Percentiles rank a stretch among this genome's conserved stretches.
These are phyloP conservation scores for Globisporangium cylindrosporum DNA, from an alignment of 352 stramenopile genomes.

Conservation along the genomic window DNA sequence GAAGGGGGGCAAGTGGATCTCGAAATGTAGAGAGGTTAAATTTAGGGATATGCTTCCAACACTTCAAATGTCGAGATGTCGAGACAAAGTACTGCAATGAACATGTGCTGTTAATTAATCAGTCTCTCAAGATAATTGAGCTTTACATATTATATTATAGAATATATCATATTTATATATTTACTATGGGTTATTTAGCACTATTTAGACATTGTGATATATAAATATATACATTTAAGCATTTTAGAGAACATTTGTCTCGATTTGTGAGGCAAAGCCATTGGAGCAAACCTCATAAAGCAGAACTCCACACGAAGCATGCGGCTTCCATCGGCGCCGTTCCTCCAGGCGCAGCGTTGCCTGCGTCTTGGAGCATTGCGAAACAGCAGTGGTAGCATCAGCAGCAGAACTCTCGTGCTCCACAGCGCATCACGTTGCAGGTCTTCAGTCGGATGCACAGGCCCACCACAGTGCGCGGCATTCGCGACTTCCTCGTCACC, in stretches of 20 bases:
- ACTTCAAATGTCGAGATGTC: constrained; percentile 5
- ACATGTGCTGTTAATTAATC: background rate
- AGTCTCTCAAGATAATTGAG: background rate
- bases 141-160: background rate
- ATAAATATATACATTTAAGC: background rate
- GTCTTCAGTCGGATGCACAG: background rate
- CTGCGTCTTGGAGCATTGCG: background rate
- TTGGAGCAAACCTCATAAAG: constrained; percentile 3
- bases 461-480: background rate
- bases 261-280: background rate
- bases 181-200: too few relatives aligned
- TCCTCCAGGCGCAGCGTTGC: constrained; percentile 4
- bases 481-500: constrained; percentile 5
- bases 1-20: constrained; percentile 5
- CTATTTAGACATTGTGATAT: too few relatives aligned
- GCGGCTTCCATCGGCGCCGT: background rate
- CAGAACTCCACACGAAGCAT: constrained; percentile 1
- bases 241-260: background rate
- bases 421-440: background rate
- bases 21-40: constrained; percentile 2
- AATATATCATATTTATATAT: background rate
- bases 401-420: background rate
- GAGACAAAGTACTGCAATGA: background rate
- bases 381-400: background rate
- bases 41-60: background rate